Base-by-base conservation (phyloP, 202 grass and related monocot species). In the Digitaria exilis region DNA sequence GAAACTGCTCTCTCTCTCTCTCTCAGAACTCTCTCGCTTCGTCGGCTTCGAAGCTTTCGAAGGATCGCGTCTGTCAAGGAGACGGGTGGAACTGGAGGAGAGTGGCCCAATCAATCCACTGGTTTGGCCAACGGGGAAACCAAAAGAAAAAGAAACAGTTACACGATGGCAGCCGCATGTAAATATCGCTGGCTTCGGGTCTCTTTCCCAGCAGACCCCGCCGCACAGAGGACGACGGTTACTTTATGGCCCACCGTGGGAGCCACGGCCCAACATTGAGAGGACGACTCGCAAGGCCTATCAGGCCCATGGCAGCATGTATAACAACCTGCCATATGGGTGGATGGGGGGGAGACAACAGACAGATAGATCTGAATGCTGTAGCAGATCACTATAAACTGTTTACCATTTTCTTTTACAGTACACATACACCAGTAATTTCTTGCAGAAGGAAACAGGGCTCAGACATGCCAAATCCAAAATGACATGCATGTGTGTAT, bases 1-100 rank as follows among this genome's bases (percentile, higher is more conserved):
- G 41, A 49, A 60, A 34, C 65, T 11, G 65, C 43, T 29, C 39
- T 35, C n/a, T 55, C 72, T 76, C 52, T n/a, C n/a, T n/a, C n/a
- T n/a, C n/a, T n/a, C n/a, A n/a, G n/a, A n/a, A n/a, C n/a, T n/a
- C n/a, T n/a, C n/a, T n/a, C n/a, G n/a, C n/a, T n/a, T 49, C 60
- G 60, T 50, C 76, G 44, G 45, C 32, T 55, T 73, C 48, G 5
- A 73, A 54, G 70, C 4, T 71, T 64, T 78, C 18, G 43, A 78
- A 78, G 59, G 43, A 22, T 78, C 59, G 75, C 28, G 75, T 22
- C 41, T 32, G 41, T 19, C 56, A n/a, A 32, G 4, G 25, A 75
- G 34, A 29, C 34, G 35, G 35, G 2, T 54, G 13, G 50, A 22
- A 41, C 24, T 56, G 51, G 14, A n/a, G n/a, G n/a, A n/a, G n/a